phyloP scores from a whole-genome alignment of 345 rosid species.

The Garcia nutans region DNA sequence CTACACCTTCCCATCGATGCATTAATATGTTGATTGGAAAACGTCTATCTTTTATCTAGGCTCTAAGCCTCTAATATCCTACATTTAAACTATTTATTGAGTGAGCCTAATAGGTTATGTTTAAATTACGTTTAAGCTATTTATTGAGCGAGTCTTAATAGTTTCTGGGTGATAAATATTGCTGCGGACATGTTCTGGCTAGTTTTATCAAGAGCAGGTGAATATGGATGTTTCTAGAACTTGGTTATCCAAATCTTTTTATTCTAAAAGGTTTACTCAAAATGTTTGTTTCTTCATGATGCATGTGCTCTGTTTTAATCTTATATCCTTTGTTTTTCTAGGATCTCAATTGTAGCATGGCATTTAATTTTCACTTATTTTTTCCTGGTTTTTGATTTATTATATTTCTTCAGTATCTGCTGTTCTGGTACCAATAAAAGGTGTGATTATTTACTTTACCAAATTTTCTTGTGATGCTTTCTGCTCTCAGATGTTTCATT shows the following conservation, averaged over 20 bases:
- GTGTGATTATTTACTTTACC: slow-evolving; percentile 2
- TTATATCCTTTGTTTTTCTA: not conserved
- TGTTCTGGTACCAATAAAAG: not conserved
- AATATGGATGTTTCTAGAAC: too few species aligned
- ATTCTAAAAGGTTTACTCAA: too few species aligned
- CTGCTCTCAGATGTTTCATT: slow-evolving; percentile 82
- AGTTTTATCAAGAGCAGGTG: not conserved
- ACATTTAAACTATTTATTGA: too few species aligned
- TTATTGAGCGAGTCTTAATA: not conserved
- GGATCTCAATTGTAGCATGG: not conserved
- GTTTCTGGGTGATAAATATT: not conserved
- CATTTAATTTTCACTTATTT: not conserved
- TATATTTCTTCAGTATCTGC: not conserved
- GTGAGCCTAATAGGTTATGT: not conserved
- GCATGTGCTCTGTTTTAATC: not conserved
- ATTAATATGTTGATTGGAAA: not conserved
- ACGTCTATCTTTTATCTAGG: not conserved
- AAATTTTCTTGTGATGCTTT: slow-evolving; percentile 7
- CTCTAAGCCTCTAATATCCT: not conserved
- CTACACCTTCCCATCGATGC: not conserved
- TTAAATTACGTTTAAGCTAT: too few species aligned
- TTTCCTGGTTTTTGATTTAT: not conserved
- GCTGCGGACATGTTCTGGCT: not conserved
- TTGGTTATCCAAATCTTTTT: not conserved
- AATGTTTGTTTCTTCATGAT: not conserved